Base-by-base conservation (phyloP, 768 basidiomycete species). In the Collybia nuda region DNA sequence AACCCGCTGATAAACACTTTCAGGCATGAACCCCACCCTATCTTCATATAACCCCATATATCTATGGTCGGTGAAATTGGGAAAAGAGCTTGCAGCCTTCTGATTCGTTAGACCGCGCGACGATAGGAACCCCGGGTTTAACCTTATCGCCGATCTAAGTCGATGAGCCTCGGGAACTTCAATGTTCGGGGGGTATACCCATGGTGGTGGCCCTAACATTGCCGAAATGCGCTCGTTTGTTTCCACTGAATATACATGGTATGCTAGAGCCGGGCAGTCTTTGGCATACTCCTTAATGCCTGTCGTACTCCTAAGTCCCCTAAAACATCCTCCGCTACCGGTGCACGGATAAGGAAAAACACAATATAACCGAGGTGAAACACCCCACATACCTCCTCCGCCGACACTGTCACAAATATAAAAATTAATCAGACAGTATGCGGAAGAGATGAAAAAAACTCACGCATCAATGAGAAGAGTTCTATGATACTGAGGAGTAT, bases 281-380 rank as follows among this genome's bases (percentile, higher is more conserved):
- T 77, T 2, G 88, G 88, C 81, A 90, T 89, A 12, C 67, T 69
- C 46, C 84, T 74, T 57, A 88, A 72, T 3, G 88, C 88, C 62
- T 88, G 88, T 39, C 88, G 77, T 12, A 89, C 86, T 51, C 88
- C 86, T 23, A 90, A 73, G 63, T 90, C 88, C 2, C 80, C 79
- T 47, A 91, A 67, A 8, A 90, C 87, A 53, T 87, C 86, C 61
- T 88, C 84, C 23, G 80, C 79, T 75, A 45, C 24, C 28, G 18
- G 21, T 8, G 18, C 38, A 38, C 11, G 28, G 36, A 15, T 32
- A 9, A 32, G 14, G 2, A 32, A 32, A 32, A 32, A 4, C 5
- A 11, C 32, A 11, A 11, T 32, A 32, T 5, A 14, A 32, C 32
- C 14, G 3, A 11, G 9, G 9, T 26, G 9, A 11, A 11, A 5